Evolutionary conservation across 2,329 filamentous ascomycete genomes (phyloP), one percentile per base, ranked within the genome.

Genomic region (Scytalidium sp.): DNA sequence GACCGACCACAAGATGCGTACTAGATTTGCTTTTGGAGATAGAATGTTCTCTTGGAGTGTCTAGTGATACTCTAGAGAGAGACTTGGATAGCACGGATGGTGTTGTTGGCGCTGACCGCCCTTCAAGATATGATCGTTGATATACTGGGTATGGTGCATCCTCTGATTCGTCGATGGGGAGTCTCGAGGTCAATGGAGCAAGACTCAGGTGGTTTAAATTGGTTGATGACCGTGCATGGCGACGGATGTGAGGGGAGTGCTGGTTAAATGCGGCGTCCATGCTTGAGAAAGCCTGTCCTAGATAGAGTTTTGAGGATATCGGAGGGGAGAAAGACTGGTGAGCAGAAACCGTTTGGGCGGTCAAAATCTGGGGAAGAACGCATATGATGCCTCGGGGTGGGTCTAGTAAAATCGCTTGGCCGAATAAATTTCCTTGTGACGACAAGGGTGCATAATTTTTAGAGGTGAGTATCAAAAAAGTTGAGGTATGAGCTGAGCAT

Each of bases 251-350:
- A 57, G 75, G 76, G 46, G 80, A 71, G 62, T 84, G 79, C 56
- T 81, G 81, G 55, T 80, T 81, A 64, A 81, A 84, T 51, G 79
- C 78, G 54, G 77, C 71, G 56, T 85, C 82, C 81, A 85, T 81
- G 49, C 43, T 66, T 32, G 46, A 9, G 3, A 32, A 51, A 43
- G 21, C n/a, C 15, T 19, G 5, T 3, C 41, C 39, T 36, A 25
- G n/a, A n/a, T n/a, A 48, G 10, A 36, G 19, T n/a, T 42, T 49
- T 43, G 27, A 46, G 19, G 23, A 42, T 25, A 49, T 22, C 45
- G 20, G 17, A 45, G 22, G 22, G 39, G 15, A 6, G 23, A 21
- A 44, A 22, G n/a, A 42, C 36, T 32, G 13, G 32, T 22, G 44
- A 43, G 42, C 21, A 43, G 27, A 19, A 41, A 40, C 41, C 42